Conservation (phyloP, 2,329 filamentous ascomycete genomes). For the Talaromyces pinophilus region DNA sequence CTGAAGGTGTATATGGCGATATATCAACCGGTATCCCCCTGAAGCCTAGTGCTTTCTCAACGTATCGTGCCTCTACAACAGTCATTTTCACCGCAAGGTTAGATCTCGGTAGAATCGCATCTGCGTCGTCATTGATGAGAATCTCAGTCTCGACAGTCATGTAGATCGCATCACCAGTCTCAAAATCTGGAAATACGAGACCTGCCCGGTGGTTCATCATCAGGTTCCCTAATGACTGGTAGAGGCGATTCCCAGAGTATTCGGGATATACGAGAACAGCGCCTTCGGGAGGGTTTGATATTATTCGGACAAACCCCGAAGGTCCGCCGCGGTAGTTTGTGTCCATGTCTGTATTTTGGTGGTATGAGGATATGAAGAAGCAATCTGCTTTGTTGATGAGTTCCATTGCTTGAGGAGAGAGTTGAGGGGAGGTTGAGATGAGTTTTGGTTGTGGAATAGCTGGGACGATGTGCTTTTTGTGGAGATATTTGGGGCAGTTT, state of each 20-base stretch:
- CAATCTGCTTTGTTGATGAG: conserved; percentile 68
- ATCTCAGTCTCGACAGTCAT: conserved; percentile 69
- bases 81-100: conserved; percentile 72
- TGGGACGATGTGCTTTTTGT: conserved; percentile 65
- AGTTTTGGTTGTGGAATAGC: conserved; percentile 57
- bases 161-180: conserved; percentile 71
- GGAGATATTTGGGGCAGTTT: conserved; percentile 87
- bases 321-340: conserved; percentile 78
- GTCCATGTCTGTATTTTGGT: conserved; percentile 69
- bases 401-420: conserved; percentile 58
- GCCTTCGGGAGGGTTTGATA: conserved; percentile 53
- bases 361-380: conserved; percentile 73
- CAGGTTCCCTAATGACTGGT: conserved; percentile 81
- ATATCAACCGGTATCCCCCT: conserved; percentile 59
- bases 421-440: conserved; percentile 48
- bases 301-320: conserved; percentile 70
- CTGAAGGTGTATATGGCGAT: conserved; percentile 77
- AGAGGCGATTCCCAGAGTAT: conserved; percentile 80
- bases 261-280: conserved; percentile 72
- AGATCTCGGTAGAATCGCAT: conserved; percentile 63
- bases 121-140: conserved; percentile 65
- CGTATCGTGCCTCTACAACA: conserved; percentile 62
- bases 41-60: conserved; percentile 68
- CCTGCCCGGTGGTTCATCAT: conserved; percentile 66
- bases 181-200: conserved; percentile 72